A percentile compares a stretch with the other conserved stretches of the same genome.
phyloP scores from a whole-genome alignment of 345 rosid species.

The Geranium rotundifolium region DNA sequence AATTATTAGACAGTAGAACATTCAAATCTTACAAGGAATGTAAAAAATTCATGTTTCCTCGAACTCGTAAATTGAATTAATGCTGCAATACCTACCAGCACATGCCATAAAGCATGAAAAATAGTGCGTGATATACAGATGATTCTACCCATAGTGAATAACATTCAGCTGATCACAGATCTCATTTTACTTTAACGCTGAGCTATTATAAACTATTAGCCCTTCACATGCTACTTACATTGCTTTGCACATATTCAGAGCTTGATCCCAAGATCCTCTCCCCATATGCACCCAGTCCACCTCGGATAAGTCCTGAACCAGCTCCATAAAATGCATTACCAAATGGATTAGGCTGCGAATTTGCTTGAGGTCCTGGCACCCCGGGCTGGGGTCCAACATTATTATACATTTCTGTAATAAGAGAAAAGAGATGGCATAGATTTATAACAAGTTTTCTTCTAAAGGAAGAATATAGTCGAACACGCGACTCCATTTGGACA shows the following conservation, averaged over 20 bases:
- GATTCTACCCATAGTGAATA: too few species aligned
- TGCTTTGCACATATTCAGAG: slow-evolving; percentile 96
- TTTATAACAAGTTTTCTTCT: slow-evolving; percentile 3
- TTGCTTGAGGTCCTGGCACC: slow-evolving; percentile 44
- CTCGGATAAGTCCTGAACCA: slow-evolving; percentile 79
- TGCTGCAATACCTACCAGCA: too few species aligned
- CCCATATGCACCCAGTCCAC: slow-evolving; percentile 91
- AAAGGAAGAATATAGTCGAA: neutral
- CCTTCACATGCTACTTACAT: slow-evolving; percentile 44
- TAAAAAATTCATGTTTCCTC: too few species aligned
- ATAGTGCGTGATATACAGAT: too few species aligned
- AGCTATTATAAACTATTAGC: slow-evolving; percentile 2
- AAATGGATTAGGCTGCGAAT: slow-evolving; percentile 64
- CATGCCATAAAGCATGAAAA: too few species aligned
- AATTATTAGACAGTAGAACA: too few species aligned
- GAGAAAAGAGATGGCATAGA: neutral
- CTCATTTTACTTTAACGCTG: neutral
- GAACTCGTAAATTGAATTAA: too few species aligned
- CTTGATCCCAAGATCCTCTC: slow-evolving; percentile 85
- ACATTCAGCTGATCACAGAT: slow-evolving; percentile 8
- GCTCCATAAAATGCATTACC: slow-evolving; percentile 91
- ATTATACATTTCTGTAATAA: slow-evolving; percentile 54
- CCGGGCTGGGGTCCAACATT: slow-evolving; percentile 65
- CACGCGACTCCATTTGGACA: neutral
- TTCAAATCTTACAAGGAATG: too few species aligned